Conservation (phyloP, 148 eudicot species). For the Diospyros lotus region DNA sequence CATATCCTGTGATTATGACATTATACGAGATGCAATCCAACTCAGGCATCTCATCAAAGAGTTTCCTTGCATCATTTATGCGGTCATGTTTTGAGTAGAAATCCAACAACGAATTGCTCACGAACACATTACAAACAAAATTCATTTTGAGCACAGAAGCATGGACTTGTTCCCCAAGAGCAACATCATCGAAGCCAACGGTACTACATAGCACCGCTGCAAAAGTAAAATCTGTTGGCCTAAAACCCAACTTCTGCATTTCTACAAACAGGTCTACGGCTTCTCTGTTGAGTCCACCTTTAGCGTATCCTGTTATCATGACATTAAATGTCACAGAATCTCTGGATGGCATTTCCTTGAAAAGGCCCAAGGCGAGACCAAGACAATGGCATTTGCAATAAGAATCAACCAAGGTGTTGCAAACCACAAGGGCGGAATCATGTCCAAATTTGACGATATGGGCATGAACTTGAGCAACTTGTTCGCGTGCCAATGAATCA, state of each 20-base stretch:
- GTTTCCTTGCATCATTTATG: conserved; percentile 31
- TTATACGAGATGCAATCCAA: conserved; percentile 70
- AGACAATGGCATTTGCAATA: conserved; percentile 63
- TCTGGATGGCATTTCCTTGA: conserved; percentile 38
- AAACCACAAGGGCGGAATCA: conserved; percentile 28
- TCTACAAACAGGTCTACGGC: conserved; percentile 46
- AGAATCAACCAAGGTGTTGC: conserved; percentile 68
- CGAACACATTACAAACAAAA: conserved; percentile 54
- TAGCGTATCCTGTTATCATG: conserved; percentile 61
- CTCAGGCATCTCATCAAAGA: conserved; percentile 57
- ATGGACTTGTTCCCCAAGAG: conserved; percentile 61
- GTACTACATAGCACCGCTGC: conserved; percentile 61
- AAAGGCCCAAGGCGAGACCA: conserved; percentile 40
- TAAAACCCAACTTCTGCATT: conserved; percentile 55
- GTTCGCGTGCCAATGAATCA: conserved; percentile 22
- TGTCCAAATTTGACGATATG: conserved; percentile 58
- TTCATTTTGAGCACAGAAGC: conserved; percentile 45
- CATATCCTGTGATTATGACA: conserved; percentile 52
- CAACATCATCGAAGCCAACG: conserved; percentile 40
- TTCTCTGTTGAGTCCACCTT: conserved; percentile 33
- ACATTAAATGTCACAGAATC: conserved; percentile 71
- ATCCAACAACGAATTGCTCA: conserved; percentile 64
- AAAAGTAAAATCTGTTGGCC: conserved; percentile 75
- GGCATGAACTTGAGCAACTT: conserved; percentile 55
- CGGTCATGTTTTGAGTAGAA: conserved; percentile 59